Percentiles rank a stretch among this genome's conserved stretches.
Evolutionary conservation across 2,329 filamentous ascomycete genomes (phyloP).

Genomic region (Trichoderma sp.): DNA sequence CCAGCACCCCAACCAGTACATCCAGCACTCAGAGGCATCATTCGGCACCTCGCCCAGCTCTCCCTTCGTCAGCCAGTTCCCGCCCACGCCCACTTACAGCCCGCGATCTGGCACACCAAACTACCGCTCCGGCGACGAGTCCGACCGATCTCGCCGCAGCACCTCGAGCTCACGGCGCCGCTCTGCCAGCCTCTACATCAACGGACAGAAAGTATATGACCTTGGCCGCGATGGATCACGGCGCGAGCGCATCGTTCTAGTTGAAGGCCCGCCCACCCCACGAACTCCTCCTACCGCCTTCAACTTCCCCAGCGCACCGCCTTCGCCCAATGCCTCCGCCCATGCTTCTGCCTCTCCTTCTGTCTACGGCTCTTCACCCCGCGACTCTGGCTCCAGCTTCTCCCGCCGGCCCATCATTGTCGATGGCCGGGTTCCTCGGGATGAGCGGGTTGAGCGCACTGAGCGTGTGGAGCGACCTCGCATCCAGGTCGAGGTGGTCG

Average conservation of each 20-base stretch:
- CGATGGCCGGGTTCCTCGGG: conserved; percentile 37
- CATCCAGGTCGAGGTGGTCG: conserved; percentile 43
- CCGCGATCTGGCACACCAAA: conserved; percentile 34
- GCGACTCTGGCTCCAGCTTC: conserved; percentile 24
- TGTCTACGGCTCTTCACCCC: conserved; percentile 28
- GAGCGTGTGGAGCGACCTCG: conserved; percentile 23
- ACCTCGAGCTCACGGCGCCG: conserved; percentile 35
- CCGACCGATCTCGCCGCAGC: conserved; percentile 39
- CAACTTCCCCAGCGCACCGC: conserved; percentile 42
- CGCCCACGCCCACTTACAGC: conserved; percentile 44
- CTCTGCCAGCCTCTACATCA: conserved; percentile 41
- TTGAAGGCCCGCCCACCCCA: conserved; percentile 48
- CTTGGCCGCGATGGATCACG: conserved; percentile 36
- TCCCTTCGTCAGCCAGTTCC: conserved; percentile 38
- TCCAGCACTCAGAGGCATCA: conserved; percentile 34
- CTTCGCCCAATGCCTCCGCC: conserved; percentile 39
- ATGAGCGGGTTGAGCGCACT: conserved; percentile 17
- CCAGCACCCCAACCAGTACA: conserved; percentile 43
- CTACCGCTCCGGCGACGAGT: conserved; percentile 42
- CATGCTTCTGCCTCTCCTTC: conserved; percentile 30
- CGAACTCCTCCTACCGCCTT: conserved; percentile 49
- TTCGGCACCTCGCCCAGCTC: conserved; percentile 35
- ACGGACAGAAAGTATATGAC: conserved; percentile 40
- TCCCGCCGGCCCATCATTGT: conserved; percentile 41
- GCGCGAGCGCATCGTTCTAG: conserved; percentile 47